Base-by-base conservation (phyloP, 2,329 filamentous ascomycete species). In the Exserohilum turcica region DNA sequence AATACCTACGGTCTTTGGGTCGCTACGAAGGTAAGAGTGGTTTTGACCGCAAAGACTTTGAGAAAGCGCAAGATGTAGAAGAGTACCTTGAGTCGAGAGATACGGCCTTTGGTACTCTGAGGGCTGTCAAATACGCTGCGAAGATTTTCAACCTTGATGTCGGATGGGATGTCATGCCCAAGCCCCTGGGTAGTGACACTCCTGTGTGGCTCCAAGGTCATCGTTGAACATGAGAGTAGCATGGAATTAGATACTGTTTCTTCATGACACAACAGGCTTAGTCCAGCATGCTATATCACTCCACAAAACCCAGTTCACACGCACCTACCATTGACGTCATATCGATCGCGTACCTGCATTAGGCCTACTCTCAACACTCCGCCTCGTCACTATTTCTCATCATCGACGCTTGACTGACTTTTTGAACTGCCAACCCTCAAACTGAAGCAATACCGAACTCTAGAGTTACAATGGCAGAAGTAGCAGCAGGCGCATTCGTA, bases 1-100 rank as follows among this genome's bases (percentile, higher is more conserved):
- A 80, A 59, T 85, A 84, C 64, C 64, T 86, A 32, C 73, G 80
- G 24, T 82, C 80, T 27, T 61, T 86, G 12, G 83, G 83, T 0
- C 82, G 82, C 52, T 79, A 78, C 56, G 67, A 74, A 3, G 80
- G 74, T 0, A 63, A 59, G 1, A 71, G 60, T 2, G 81, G 81
- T 0, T 84, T 84, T 37, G 60, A 76, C 2, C 63, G 63, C 4
- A 58, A 50, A 9, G 71, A 78, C 52, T 73, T 70, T 29, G 59
- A 62, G 6, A 59, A 53, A 3, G 62, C 72, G 8, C 54, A 65
- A 18, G 71, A 75, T 33, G 68, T 75, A 0, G 43, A 57, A 0
- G 52, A 67, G 7, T 79, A 72, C 38, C 71, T 81, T 7, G 81
- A 84, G 60, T 76, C 73, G 5, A 71, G 68, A n/a, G 45, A 73